A percentile compares a stretch with the other conserved stretches of the same genome.
Conservation (phyloP, 2,329 filamentous ascomycete genomes). For the Akanthomyces dipterigenus region DNA sequence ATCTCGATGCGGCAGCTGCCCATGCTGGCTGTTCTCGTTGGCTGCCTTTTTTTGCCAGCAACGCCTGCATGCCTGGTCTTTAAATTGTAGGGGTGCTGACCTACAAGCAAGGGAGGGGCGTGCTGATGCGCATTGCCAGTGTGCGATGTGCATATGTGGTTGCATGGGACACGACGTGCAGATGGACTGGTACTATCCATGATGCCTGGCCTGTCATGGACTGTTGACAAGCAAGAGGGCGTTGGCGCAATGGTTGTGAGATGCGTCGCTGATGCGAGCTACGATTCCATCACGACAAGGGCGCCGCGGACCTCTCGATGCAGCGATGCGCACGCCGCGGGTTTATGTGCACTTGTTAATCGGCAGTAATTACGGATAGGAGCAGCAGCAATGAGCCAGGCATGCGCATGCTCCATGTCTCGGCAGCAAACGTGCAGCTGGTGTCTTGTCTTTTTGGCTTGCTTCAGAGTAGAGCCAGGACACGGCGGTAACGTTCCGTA, state of each 20-base stretch:
- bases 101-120: background rate
- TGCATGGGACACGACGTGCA: background rate
- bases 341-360: too few relatives aligned
- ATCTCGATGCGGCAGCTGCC: constrained; percentile 1
- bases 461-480: background rate
- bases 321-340: too few relatives aligned
- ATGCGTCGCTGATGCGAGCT: background rate
- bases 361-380: too few relatives aligned
- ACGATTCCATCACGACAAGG: background rate
- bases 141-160: background rate
- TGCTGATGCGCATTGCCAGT: background rate
- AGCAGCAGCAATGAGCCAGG: background rate
- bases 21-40: too few relatives aligned
- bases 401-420: background rate
- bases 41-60: background rate
- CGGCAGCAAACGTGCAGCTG: background rate
- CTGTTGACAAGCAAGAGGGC: background rate
- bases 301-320: too few relatives aligned
- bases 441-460: too few relatives aligned
- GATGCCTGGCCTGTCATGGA: background rate
- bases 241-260: background rate
- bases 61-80: background rate
- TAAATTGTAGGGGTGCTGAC: background rate
- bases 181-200: too few relatives aligned
- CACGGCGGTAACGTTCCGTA: background rate